Conservation (phyloP, 2,329 filamentous ascomycete species). For the Fusarium chuoi region DNA sequence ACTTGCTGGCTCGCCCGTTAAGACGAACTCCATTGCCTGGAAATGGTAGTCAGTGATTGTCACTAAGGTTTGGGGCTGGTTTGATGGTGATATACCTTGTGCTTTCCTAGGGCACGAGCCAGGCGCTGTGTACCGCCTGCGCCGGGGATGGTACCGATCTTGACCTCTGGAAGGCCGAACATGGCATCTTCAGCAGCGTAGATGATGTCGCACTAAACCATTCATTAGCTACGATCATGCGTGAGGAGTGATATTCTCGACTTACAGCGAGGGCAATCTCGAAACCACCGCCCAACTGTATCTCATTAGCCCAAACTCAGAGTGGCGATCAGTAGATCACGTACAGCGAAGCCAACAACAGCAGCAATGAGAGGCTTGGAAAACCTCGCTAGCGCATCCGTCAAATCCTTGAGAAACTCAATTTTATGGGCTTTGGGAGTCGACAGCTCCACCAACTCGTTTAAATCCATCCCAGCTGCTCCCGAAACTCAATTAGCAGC, state of each 20-base stretch:
- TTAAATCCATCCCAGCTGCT: slow-evolving; percentile 31
- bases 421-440: slow-evolving; percentile 18
- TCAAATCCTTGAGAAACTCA: slow-evolving; percentile 30
- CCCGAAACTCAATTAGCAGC: background rate
- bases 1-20: slow-evolving; percentile 30
- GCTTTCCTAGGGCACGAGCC: slow-evolving; percentile 47
- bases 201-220: slow-evolving; percentile 47
- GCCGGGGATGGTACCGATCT: slow-evolving; percentile 49
- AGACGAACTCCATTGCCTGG: slow-evolving; percentile 32
- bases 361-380: slow-evolving; percentile 30
- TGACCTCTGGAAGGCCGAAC: slow-evolving; percentile 51
- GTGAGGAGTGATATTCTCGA: background rate
- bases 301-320: background rate
- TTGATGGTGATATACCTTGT: slow-evolving; percentile 37
- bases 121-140: slow-evolving; percentile 49
- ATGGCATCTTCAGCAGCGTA: slow-evolving; percentile 45
- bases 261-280: slow-evolving; percentile 35
- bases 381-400: slow-evolving; percentile 22
- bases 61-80: background rate
- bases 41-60: background rate
- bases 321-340: background rate
- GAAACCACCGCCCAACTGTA: slow-evolving; percentile 30
- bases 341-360: slow-evolving; percentile 30
- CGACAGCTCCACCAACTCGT: slow-evolving; percentile 29
- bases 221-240: background rate